These are phyloP conservation scores for Vinca major DNA, from an alignment of 305 asterid genomes.

Conservation along the genomic window DNA sequence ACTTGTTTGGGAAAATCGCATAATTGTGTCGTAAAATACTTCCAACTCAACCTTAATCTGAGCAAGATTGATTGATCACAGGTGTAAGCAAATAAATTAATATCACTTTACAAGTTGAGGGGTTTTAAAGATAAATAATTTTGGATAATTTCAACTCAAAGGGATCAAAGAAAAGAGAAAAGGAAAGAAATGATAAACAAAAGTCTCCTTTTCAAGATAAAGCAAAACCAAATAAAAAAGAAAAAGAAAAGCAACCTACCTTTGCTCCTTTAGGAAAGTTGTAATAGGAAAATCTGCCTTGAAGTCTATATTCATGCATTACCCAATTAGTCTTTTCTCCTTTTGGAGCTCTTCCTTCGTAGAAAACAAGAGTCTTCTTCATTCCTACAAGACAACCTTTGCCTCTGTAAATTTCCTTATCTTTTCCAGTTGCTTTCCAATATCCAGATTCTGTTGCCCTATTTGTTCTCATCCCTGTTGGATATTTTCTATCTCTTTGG, in stretches of 20 bases:
- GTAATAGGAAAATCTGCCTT: conserved; percentile 49
- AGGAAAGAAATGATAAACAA: not conserved
- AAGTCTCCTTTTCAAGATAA: not conserved
- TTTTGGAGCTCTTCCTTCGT: conserved; percentile 81
- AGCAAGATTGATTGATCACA: too few species aligned
- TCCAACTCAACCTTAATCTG: too few species aligned
- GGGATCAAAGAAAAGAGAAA: not conserved
- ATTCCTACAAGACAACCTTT: conserved; percentile 55
- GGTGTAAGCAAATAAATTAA: too few species aligned
- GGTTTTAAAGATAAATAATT: not conserved
- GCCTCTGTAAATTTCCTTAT: conserved; percentile 51
- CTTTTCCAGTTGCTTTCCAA: conserved; percentile 92
- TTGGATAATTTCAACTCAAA: not conserved
- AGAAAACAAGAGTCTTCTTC: conserved; percentile 88
- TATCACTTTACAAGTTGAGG: too few species aligned
- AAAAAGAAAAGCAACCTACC: conserved; percentile 26
- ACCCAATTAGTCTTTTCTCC: conserved; percentile 80
- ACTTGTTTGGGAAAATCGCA: too few species aligned
- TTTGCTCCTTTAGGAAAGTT: conserved; percentile 51
- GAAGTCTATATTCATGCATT: conserved; percentile 73
- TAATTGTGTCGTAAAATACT: too few species aligned
- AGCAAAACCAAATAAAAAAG: not conserved
- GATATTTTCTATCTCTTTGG: conserved; percentile 74
- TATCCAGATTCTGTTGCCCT: conserved; percentile 72
- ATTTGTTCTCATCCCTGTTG: conserved; percentile 83